These are phyloP conservation scores for Picea sitchensis DNA, from an alignment of 75 land plant genomes.

Conservation along the genomic window DNA sequence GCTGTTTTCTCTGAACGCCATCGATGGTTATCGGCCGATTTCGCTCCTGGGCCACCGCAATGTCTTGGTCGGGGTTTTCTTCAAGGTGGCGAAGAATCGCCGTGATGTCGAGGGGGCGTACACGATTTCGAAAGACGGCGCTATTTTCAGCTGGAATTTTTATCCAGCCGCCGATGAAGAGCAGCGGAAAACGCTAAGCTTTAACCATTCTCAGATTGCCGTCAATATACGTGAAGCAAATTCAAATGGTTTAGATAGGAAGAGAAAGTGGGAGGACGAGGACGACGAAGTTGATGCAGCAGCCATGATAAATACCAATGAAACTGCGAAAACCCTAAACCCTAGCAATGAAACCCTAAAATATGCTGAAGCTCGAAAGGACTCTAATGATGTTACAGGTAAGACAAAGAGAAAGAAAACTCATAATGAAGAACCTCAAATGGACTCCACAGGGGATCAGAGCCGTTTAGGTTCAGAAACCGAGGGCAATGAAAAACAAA, in stretches of 20 bases:
- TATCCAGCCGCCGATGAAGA: background rate
- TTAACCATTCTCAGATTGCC: background rate
- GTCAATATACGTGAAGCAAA: background rate
- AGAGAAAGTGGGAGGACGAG: slow-evolving; percentile 17
- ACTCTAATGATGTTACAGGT: background rate
- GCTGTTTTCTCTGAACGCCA: slow-evolving; percentile 37
- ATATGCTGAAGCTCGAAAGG: background rate
- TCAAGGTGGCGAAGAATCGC: slow-evolving; percentile 34
- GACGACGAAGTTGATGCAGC: background rate
- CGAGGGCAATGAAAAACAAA: background rate
- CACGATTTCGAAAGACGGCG: slow-evolving; percentile 72
- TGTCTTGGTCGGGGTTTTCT: slow-evolving; percentile 59
- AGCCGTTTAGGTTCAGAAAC: background rate
- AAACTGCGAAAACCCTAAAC: slow-evolving; percentile 1
- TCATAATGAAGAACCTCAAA: slow-evolving; percentile 26
- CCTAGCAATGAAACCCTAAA: background rate
- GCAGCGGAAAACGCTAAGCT: too few species aligned
- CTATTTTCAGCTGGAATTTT: slow-evolving; percentile 68
- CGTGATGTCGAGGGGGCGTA: slow-evolving; percentile 44
- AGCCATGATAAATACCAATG: slow-evolving; percentile 2
- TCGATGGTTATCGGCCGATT: slow-evolving; percentile 37
- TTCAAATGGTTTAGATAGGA: background rate
- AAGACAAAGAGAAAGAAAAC: background rate
- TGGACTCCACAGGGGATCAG: slow-evolving; percentile 1
- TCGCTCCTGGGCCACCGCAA: slow-evolving; percentile 77